Conservation (phyloP, 2,329 filamentous ascomycete species). For the Colletotrichum echinochloae region DNA sequence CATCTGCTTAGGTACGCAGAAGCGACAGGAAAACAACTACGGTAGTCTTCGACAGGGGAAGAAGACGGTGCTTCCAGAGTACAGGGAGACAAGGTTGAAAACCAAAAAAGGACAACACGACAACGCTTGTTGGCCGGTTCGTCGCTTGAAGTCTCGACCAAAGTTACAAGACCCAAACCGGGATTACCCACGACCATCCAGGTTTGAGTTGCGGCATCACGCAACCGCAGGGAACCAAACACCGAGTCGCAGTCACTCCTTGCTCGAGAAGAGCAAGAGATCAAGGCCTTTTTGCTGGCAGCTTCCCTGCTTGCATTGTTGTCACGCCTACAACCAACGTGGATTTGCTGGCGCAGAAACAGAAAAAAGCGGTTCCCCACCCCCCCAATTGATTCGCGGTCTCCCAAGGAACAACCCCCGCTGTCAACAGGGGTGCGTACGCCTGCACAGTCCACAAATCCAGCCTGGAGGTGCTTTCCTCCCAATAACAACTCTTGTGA, state of each 20-base stretch:
- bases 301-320: constrained; percentile 35
- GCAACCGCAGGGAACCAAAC: constrained; percentile 30
- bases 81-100: not conserved
- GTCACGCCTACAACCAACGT: constrained; percentile 10
- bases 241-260: constrained; percentile 4
- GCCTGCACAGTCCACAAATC: constrained; percentile 41
- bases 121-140: constrained; percentile 23
- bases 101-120: not conserved
- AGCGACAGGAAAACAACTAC: constrained; percentile 9
- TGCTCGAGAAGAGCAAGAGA: constrained; percentile 17
- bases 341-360: constrained; percentile 33
- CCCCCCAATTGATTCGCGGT: constrained; percentile 40
- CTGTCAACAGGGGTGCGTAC: constrained; percentile 36
- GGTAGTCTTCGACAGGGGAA: not conserved
- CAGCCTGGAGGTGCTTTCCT: constrained; percentile 31
- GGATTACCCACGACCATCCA: constrained; percentile 21
- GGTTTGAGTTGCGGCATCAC: constrained; percentile 23
- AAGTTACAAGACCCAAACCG: constrained; percentile 17
- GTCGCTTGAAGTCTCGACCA: constrained; percentile 29
- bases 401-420: constrained; percentile 42
- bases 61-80: not conserved
- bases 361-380: constrained; percentile 34
- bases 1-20: constrained; percentile 21
- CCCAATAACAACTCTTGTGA: constrained; percentile 42
- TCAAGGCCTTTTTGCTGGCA: constrained; percentile 29